Percentiles rank a stretch among this genome's conserved stretches.
These are phyloP conservation scores for Penicillium hesseltinei DNA, from an alignment of 2,329 filamentous ascomycete species.

Conservation along the genomic window DNA sequence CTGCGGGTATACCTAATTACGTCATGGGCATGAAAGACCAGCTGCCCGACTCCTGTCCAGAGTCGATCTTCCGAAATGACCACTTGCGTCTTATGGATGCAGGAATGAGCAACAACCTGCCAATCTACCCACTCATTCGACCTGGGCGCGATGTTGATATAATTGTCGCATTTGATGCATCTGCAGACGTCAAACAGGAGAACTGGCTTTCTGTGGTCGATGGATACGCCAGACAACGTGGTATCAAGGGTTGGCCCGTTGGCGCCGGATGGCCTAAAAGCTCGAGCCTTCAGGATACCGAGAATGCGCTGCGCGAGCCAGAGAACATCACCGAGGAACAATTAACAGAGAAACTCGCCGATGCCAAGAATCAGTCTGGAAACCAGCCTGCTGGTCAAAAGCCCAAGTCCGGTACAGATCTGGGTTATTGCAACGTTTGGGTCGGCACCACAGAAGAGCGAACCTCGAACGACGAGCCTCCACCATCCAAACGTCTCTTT, in stretches of 20 bases:
- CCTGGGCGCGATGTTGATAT: slow-evolving; percentile 87
- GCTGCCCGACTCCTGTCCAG: slow-evolving; percentile 73
- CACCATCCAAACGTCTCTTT: slow-evolving; percentile 51
- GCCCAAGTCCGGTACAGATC: slow-evolving; percentile 47
- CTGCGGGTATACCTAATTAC: slow-evolving; percentile 87
- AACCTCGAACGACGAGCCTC: slow-evolving; percentile 54
- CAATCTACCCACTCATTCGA: slow-evolving; percentile 88
- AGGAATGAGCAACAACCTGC: slow-evolving; percentile 97
- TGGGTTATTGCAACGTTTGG: slow-evolving; percentile 95
- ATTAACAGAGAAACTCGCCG: slow-evolving; percentile 61
- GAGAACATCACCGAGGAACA: slow-evolving; percentile 60
- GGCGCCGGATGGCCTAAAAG: slow-evolving; percentile 87
- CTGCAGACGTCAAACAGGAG: slow-evolving; percentile 86
- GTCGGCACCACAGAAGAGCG: slow-evolving; percentile 80
- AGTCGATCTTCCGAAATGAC: slow-evolving; percentile 66
- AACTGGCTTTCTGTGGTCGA: slow-evolving; percentile 95
- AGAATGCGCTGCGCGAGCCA: slow-evolving; percentile 65
- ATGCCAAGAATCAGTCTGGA: slow-evolving; percentile 49
- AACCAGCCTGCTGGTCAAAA: background rate
- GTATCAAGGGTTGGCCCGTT: slow-evolving; percentile 90
- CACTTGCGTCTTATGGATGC: slow-evolving; percentile 91
- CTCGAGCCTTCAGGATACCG: slow-evolving; percentile 59
- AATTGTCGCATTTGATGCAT: slow-evolving; percentile 89
- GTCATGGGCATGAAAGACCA: slow-evolving; percentile 74
- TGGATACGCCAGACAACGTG: slow-evolving; percentile 85